Conservation (phyloP, 2,329 filamentous ascomycete genomes). For the Hypoxylon rubiginosum region DNA sequence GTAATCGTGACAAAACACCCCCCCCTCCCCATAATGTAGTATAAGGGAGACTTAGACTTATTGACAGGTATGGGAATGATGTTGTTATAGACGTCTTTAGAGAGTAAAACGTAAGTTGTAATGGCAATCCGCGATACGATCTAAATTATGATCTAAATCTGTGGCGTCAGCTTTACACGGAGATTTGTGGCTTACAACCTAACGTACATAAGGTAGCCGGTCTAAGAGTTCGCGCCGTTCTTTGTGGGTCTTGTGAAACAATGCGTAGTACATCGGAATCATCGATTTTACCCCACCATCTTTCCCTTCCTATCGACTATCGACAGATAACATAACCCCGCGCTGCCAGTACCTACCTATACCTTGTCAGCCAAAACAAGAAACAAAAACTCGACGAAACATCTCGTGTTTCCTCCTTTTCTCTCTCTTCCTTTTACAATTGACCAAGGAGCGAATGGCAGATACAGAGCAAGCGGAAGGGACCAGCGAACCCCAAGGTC, state of each 20-base stretch:
- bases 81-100: too few species aligned
- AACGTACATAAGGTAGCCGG: too few species aligned
- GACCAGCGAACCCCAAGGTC: slow-evolving; percentile 62
- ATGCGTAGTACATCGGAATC: background rate
- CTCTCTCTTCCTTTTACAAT: slow-evolving; percentile 5
- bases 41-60: too few species aligned
- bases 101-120: too few species aligned
- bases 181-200: too few species aligned
- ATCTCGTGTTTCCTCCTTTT: slow-evolving; percentile 22
- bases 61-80: too few species aligned
- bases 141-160: too few species aligned
- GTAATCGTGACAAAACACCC: too few species aligned
- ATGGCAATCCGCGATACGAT: too few species aligned
- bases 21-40: too few species aligned
- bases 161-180: too few species aligned
- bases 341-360: slow-evolving; percentile 24
- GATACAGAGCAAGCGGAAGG: slow-evolving; percentile 64
- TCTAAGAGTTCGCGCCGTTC: slow-evolving; percentile 15
- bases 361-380: slow-evolving; percentile 15
- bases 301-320: background rate
- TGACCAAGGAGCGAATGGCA: slow-evolving; percentile 61
- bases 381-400: slow-evolving; percentile 32
- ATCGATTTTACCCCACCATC: slow-evolving; percentile 32
- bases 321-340: slow-evolving; percentile 29
- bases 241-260: too few species aligned